A percentile compares a stretch with the other conserved stretches of the same genome.
Evolutionary conservation across 768 basidiomycete genomes (phyloP).

Genomic region (Collybiopsis confluens): DNA sequence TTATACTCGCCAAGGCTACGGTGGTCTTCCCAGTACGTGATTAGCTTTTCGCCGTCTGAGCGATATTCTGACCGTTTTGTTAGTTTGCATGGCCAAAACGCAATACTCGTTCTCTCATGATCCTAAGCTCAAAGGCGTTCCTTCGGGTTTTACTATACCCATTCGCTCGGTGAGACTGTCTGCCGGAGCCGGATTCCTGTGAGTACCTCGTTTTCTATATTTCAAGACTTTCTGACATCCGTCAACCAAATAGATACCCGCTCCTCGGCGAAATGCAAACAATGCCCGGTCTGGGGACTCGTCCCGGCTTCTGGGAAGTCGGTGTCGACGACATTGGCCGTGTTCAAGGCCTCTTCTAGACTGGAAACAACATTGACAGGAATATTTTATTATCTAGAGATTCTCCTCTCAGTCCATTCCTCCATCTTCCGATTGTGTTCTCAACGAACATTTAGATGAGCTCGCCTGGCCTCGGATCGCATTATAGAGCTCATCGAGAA

Average conservation of each 20-base stretch:
- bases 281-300: constrained; percentile 93
- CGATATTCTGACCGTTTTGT: constrained; percentile 4
- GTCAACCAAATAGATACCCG: constrained; percentile 40
- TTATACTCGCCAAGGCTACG: constrained; percentile 88
- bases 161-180: constrained; percentile 84
- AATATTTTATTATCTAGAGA: not conserved
- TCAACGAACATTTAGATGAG: constrained; percentile 8
- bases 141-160: constrained; percentile 87
- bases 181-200: constrained; percentile 94
- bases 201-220: not conserved
- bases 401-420: constrained; percentile 8
- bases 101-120: constrained; percentile 98
- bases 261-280: constrained; percentile 97
- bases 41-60: not conserved
- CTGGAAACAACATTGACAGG: not conserved
- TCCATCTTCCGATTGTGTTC: not conserved
- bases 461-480: not conserved
- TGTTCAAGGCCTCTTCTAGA: constrained; percentile 83
- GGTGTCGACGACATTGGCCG: constrained; percentile 78
- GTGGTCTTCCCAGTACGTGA: constrained; percentile 68
- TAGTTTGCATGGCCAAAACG: constrained; percentile 97
- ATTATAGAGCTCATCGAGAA: constrained; percentile 15
- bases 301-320: constrained; percentile 93
- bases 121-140: constrained; percentile 84
- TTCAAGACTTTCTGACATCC: not conserved